phyloP scores from a whole-genome alignment of 2,329 filamentous ascomycete species.

The Calonectria honghensis region DNA sequence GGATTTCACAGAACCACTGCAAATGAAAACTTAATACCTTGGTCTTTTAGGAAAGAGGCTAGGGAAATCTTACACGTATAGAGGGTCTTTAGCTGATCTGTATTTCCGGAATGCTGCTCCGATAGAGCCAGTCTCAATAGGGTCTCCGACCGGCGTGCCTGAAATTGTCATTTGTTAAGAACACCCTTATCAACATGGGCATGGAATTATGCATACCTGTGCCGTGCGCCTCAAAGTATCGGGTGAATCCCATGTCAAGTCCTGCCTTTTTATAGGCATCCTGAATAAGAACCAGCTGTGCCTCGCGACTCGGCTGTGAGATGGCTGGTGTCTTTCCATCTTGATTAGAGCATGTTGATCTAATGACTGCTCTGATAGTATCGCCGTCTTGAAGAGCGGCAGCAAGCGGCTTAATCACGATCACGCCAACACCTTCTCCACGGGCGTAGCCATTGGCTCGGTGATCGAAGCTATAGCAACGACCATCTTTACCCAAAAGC shows the following conservation, averaged over 20 bases:
- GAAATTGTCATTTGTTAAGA: not conserved
- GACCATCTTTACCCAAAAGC: conserved; percentile 60
- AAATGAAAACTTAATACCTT: not conserved
- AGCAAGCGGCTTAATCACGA: conserved; percentile 71
- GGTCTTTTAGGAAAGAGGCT: accelerated
- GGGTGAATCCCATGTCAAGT: conserved; percentile 49
- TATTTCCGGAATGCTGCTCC: conserved; percentile 8
- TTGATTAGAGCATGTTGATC: conserved; percentile 52
- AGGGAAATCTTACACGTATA: not conserved
- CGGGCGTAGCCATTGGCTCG: conserved; percentile 58
- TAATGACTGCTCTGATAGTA: conserved; percentile 62
- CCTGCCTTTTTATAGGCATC: conserved; percentile 56
- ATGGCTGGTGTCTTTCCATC: conserved; percentile 66
- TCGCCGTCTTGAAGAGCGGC: conserved; percentile 66
- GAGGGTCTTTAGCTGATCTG: not conserved
- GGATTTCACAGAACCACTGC: conserved; percentile 49
- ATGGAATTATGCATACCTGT: not conserved
- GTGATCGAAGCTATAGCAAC: conserved; percentile 58
- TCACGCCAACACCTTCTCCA: conserved; percentile 54
- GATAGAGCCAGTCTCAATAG: conserved; percentile 15
- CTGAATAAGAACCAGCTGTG: conserved; percentile 52
- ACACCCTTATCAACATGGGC: too few species aligned
- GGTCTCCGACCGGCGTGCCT: conserved; percentile 21
- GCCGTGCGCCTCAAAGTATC: conserved; percentile 59
- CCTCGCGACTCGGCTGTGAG: conserved; percentile 53